Conservation (phyloP, 768 basidiomycete genomes). For the Suillus hirtellus region DNA sequence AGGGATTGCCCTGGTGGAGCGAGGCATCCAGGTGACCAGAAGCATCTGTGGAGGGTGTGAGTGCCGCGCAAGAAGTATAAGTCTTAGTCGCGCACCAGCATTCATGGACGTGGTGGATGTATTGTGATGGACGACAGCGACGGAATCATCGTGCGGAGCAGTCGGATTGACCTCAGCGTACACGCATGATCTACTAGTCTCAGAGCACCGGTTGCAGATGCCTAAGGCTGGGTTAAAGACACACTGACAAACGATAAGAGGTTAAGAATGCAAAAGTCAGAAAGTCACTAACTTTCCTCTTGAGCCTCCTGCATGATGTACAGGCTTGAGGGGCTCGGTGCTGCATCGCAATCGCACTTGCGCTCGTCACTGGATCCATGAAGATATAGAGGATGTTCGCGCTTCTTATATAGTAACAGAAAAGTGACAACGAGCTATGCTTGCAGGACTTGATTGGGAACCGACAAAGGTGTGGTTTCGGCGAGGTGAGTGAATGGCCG, state of each 20-base stretch:
- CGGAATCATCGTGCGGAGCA: neutral
- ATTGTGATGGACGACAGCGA: conserved; percentile 4
- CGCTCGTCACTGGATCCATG: neutral
- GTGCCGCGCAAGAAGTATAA: neutral
- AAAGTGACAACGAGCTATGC: conserved; percentile 2
- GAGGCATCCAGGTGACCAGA: neutral
- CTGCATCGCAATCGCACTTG: conserved; percentile 6
- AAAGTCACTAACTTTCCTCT: neutral
- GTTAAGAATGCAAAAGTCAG: neutral
- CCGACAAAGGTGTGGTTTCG: conserved; percentile 2
- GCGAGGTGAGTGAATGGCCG: neutral
- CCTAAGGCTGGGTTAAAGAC: neutral
- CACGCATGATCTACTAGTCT: conserved; percentile 2
- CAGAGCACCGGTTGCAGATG: neutral
- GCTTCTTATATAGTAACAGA: conserved; percentile 3
- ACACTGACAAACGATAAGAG: neutral
- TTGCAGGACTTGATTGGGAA: neutral
- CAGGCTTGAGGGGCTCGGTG: conserved; percentile 6
- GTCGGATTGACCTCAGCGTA: neutral
- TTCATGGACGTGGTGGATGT: neutral
- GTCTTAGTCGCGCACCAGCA: neutral
- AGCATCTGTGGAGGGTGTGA: neutral
- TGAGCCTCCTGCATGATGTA: conserved; percentile 4
- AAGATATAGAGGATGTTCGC: neutral
- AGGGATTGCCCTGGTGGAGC: neutral